Evolutionary conservation across 1,139 yeast genomes (phyloP).

Genomic region (Pichia inconspicua): DNA sequence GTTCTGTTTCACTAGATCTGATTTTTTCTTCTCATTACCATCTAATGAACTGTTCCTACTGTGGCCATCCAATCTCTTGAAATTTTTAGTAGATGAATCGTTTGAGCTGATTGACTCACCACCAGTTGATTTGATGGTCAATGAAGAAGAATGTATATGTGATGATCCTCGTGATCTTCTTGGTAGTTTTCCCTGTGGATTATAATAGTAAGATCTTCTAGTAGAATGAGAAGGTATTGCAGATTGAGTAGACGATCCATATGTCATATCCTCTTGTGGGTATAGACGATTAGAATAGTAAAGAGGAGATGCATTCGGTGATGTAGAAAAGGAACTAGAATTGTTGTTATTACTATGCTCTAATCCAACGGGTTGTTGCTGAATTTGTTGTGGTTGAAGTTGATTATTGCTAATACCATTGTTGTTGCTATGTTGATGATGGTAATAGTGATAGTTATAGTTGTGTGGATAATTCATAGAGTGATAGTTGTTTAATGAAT

Average conservation of each 20-base stretch:
- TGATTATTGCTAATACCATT: slow-evolving; percentile 6
- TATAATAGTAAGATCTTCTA: slow-evolving; percentile 23
- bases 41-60: background rate
- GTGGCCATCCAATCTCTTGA: background rate
- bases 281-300: slow-evolving; percentile 18
- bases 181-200: slow-evolving; percentile 13
- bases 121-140: background rate
- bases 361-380: background rate
- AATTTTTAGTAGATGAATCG: background rate
- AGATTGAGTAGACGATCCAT: slow-evolving; percentile 1
- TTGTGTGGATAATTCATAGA: background rate
- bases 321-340: slow-evolving; percentile 6
- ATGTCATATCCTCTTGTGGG: slow-evolving; percentile 15
- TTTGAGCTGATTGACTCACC: background rate
- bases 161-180: slow-evolving; percentile 15
- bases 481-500: slow-evolving; percentile 4
- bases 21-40: background rate
- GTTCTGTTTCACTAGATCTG: background rate
- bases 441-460: slow-evolving; percentile 1
- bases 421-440: slow-evolving; percentile 5
- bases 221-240: slow-evolving; percentile 14
- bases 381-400: slow-evolving; percentile 5
- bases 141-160: background rate
- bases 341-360: slow-evolving; percentile 2
- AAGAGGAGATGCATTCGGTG: slow-evolving; percentile 7